Evolutionary conservation across 2,329 filamentous ascomycete genomes (phyloP).

Genomic region (Alternaria panax): DNA sequence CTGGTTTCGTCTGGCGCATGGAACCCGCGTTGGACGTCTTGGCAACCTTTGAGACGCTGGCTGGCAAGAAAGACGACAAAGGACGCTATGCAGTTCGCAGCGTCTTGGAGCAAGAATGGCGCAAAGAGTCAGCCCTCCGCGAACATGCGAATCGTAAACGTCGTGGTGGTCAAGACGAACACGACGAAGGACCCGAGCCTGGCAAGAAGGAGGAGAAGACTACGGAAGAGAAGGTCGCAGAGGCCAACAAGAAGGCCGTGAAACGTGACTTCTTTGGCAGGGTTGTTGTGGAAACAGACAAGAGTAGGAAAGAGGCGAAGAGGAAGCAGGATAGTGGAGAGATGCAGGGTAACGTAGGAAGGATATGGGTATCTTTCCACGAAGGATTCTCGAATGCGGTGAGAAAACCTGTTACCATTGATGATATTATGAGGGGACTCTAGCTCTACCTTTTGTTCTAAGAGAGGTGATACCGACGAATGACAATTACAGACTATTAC

Average conservation of each 20-base stretch:
- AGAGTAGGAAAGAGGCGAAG: conserved; percentile 52
- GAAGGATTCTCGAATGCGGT: conserved; percentile 94
- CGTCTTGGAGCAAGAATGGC: conserved; percentile 89
- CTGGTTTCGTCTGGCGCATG: conserved; percentile 89
- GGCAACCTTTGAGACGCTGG: conserved; percentile 74
- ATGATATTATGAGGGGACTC: conserved; percentile 76
- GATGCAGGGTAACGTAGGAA: conserved; percentile 57
- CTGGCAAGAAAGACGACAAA: conserved; percentile 67
- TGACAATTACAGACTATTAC: not conserved
- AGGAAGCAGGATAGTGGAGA: conserved; percentile 47
- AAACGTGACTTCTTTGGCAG: conserved; percentile 90
- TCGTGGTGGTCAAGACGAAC: conserved; percentile 46
- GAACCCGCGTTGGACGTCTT: conserved; percentile 89
- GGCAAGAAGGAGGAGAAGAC: conserved; percentile 26
- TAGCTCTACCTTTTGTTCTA: conserved; percentile 36
- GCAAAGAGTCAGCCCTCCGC: conserved; percentile 72
- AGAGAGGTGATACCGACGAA: not conserved
- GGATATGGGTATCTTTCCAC: conserved; percentile 87
- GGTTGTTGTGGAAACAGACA: conserved; percentile 62
- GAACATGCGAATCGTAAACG: conserved; percentile 71
- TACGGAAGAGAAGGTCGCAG: conserved; percentile 32
- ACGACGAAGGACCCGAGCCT: conserved; percentile 24
- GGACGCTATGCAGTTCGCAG: conserved; percentile 93
- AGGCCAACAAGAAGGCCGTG: conserved; percentile 50
- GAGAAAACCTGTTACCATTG: conserved; percentile 81